Evolutionary conservation across 257 asterid species (phyloP), one percentile per base, ranked within the genome.

Genomic region (Rubia yunnanensis): DNA sequence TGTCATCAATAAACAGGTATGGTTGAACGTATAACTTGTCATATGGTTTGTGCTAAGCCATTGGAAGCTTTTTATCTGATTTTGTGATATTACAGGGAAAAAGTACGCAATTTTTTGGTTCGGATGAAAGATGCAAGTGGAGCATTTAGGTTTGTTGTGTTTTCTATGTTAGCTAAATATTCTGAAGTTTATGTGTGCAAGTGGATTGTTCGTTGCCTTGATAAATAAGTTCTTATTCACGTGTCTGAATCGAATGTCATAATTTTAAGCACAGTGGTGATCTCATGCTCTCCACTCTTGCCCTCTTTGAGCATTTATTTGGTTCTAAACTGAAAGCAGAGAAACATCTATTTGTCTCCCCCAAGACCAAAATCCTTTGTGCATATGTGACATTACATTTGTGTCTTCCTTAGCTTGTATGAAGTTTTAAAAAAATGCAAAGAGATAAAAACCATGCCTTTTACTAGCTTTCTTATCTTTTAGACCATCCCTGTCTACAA

Each of bases 101-200:
- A 73, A 55, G 20, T 92, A 17, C 77, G 75, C 65, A 64, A 64
- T 3, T 92, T 89, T 81, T 77, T 92, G 78, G 73, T 81, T 76
- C 86, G 83, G 39, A 90, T 86, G 99, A 94, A 90, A 79, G 97
- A 86, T 65, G 28, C 81, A 73, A 84, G 86, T 72, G 97, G 99
- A 77, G 97, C 97, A 78, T 94, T 88, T 87, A 94, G 99, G 99
- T 94, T 56, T 63, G 74, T 70, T 66, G 30, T 24, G 34, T 23
- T 56, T 26, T 60, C 68, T 30, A 28, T 44, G 4, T 8, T 23
- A 54, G 26, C 20, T 32, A 39, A 10, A 39, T 28, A 36, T 65
- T 23, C 50, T 46, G 10, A 56, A 35, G 63, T 7, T 65, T 32
- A 22, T 14, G 22, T 17, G 18, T 23, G 24, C 22, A 49, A 60